Percentiles rank a stretch among this genome's conserved stretches.
These are phyloP conservation scores for Trametes pubescens DNA, from an alignment of 1,284 basidiomycete species.

Conservation along the genomic window DNA sequence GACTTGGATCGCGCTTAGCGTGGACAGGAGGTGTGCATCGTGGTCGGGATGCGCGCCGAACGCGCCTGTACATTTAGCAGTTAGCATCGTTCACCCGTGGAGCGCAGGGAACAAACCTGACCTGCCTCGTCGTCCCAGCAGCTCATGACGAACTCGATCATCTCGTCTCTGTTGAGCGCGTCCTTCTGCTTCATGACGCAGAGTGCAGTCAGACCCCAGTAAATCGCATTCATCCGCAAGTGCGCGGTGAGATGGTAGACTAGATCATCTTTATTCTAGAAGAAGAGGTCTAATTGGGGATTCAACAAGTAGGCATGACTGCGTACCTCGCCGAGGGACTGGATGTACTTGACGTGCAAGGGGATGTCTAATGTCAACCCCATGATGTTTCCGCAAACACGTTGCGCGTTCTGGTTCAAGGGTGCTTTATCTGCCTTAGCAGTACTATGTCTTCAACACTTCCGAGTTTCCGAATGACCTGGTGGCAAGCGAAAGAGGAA, in stretches of 20 bases:
- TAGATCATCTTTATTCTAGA: conserved; percentile 85
- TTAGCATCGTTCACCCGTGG: background rate
- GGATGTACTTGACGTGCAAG: conserved; percentile 44
- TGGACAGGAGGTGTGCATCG: conserved; percentile 90
- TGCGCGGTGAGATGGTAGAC: conserved; percentile 94
- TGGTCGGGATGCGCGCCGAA: conserved; percentile 95
- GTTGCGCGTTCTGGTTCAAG: background rate
- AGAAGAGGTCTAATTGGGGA: background rate
- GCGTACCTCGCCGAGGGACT: conserved; percentile 42
- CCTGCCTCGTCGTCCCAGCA: conserved; percentile 95
- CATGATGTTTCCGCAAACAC: conserved; percentile 16
- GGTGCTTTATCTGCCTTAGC: background rate
- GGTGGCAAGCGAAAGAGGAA: background rate
- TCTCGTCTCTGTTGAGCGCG: conserved; percentile 82
- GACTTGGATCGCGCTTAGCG: conserved; percentile 93
- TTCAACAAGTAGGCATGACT: background rate
- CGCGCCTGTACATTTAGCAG: conserved; percentile 63
- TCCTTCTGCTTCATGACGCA: conserved; percentile 82
- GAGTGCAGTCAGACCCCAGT: conserved; percentile 94
- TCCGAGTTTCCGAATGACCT: background rate
- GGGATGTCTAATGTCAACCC: conserved; percentile 32
- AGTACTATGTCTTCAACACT: background rate
- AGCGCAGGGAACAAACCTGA: conserved; percentile 41
- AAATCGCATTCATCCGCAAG: conserved; percentile 94
- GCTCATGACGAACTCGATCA: conserved; percentile 90